Evolutionary conservation across 2,329 filamentous ascomycete species (phyloP).

Genomic region (Fusarium tjaetaba): DNA sequence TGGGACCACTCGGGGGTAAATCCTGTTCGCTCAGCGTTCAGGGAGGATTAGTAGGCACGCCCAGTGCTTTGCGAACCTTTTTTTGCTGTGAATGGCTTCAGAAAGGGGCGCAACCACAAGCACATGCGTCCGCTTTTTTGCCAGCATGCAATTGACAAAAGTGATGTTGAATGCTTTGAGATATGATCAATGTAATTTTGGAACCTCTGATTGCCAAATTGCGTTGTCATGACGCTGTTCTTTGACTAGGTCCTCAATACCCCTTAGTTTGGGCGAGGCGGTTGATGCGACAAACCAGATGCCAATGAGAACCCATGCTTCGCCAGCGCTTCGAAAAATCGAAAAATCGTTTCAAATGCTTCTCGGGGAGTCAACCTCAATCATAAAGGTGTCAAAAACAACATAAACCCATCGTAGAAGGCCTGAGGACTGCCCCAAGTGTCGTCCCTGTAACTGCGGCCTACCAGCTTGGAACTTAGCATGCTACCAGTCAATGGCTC

Average conservation of each 20-base stretch:
- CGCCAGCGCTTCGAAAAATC: not conserved
- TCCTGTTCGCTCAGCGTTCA: slow-evolving; percentile 6
- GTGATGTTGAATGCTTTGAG: not conserved
- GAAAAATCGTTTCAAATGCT: not conserved
- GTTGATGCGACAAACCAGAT: not conserved
- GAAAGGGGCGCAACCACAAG: not conserved
- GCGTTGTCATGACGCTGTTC: not conserved
- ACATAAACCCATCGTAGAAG: too few relatives aligned
- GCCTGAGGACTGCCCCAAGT: not conserved
- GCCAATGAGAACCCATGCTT: fast-evolving
- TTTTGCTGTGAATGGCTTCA: not conserved
- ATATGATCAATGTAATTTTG: fast-evolving
- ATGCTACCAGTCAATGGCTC: fast-evolving
- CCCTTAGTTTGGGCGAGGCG: not conserved
- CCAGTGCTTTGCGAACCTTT: slow-evolving; percentile 24
- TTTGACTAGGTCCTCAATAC: not conserved
- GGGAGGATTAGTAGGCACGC: slow-evolving; percentile 21
- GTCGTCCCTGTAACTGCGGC: not conserved
- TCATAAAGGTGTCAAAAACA: not conserved
- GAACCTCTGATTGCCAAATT: fast-evolving
- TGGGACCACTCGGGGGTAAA: not conserved
- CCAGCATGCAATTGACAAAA: fast-evolving
- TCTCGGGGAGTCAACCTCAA: fast-evolving
- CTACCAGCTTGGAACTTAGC: too few relatives aligned
- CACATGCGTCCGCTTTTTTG: fast-evolving